These are phyloP conservation scores for Calcarisporium arbuscula DNA, from an alignment of 2,329 filamentous ascomycete species.

Conservation along the genomic window DNA sequence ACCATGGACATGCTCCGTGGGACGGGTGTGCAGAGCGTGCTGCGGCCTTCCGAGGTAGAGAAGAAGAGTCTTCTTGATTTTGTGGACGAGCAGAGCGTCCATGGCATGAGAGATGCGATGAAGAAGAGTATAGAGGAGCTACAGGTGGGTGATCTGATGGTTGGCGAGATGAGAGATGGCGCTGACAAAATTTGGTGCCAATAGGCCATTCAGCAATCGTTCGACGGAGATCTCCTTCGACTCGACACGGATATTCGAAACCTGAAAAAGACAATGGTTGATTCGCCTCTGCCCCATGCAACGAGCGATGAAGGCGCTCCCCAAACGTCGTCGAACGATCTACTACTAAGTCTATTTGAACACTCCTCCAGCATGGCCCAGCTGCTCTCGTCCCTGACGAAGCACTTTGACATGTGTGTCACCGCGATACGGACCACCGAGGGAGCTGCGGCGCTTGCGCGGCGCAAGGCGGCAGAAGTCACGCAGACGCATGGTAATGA, in stretches of 20 bases:
- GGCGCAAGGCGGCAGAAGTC: slow-evolving; percentile 61
- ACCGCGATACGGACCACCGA: slow-evolving; percentile 88
- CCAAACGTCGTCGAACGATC: slow-evolving; percentile 38
- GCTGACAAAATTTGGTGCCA: background rate
- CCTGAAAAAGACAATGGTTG: slow-evolving; percentile 52
- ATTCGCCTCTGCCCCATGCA: slow-evolving; percentile 26
- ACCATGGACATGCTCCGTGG: slow-evolving; percentile 60
- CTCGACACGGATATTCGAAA: slow-evolving; percentile 70
- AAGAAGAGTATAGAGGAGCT: slow-evolving; percentile 66
- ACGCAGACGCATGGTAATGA: slow-evolving; percentile 40
- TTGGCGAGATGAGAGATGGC: slow-evolving; percentile 7
- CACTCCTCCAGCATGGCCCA: slow-evolving; percentile 80
- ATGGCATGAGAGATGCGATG: slow-evolving; percentile 57
- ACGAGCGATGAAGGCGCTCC: slow-evolving; percentile 22
- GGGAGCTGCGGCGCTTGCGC: slow-evolving; percentile 64
- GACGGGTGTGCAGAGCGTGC: slow-evolving; percentile 57
- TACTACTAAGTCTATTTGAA: slow-evolving; percentile 58
- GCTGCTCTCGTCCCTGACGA: slow-evolving; percentile 71
- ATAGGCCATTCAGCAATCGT: slow-evolving; percentile 60
- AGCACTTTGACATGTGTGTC: slow-evolving; percentile 89
- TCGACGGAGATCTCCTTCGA: slow-evolving; percentile 66
- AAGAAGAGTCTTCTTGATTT: slow-evolving; percentile 66
- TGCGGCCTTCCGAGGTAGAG: slow-evolving; percentile 53
- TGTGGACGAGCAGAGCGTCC: slow-evolving; percentile 65
- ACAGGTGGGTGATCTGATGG: slow-evolving; percentile 41